Base-by-base conservation (phyloP, 441 rosid species). In the Croton setiger region DNA sequence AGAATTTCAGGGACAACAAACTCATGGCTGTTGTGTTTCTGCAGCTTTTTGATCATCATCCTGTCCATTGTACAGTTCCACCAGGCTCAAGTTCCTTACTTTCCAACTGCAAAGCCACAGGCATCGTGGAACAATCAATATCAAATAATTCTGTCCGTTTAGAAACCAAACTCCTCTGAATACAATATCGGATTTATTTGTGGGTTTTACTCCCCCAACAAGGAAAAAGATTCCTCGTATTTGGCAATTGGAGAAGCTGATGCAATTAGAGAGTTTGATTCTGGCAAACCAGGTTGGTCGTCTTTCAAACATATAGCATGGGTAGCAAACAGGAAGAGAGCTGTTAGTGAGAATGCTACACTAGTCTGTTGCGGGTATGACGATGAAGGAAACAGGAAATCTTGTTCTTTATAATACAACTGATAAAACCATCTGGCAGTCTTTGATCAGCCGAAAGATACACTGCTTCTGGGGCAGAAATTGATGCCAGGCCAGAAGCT, bases 321-420 rank as follows among this genome's bases (percentile, higher is more conserved):
- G 72, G 4, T 17, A 12, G 72, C 68, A 14, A 67, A 73, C 68
- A 67, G 76, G 35, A 55, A 60, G 0, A 54, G 31, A 54, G 51
- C 68, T 1, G 72, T 73, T 11, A 13, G 68, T 20, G 11, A 6
- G 54, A 12, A 67, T 45, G 58, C 72, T 4, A 61, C 58, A 3
- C 14, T 67, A 21, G 35, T 17, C 54, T 14, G 71, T 66, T 60
- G 60, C 2, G 1, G 45, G 66, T 3, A 17, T 66, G 33, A 49
- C 65, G 52, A 35, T 65, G 65, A 59, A 7, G 62, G 0, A 64
- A 35, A 64, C 45, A 33, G 68, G 69, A 8, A 66, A 52, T 3
- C 60, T 66, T 52, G 35, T 66, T 2, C 69, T 57, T 4, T 17
- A 57, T 33, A n/a, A 44, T 27, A 5, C 0, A 10, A 0, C 23